phyloP scores from a whole-genome alignment of 352 stramenopile genomes.

The Phytopythium mirpurense region DNA sequence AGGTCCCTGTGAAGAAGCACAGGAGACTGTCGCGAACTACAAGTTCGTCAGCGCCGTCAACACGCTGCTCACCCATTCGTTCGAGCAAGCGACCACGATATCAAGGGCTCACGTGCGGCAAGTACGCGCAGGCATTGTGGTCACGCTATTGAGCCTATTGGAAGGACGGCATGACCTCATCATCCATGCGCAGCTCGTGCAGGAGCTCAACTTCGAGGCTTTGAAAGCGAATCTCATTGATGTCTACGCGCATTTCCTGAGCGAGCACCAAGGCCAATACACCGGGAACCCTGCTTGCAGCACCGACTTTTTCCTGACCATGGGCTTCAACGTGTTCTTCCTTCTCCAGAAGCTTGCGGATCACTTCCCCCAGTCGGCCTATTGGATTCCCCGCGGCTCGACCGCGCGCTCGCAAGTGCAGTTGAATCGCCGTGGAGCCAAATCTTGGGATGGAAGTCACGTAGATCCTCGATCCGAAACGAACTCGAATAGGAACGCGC shows the following conservation, averaged over 20 bases:
- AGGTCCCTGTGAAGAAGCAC: slow-evolving; percentile 61
- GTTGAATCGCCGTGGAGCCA: background rate
- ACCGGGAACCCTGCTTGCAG: slow-evolving; percentile 55
- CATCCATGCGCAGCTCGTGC: slow-evolving; percentile 61
- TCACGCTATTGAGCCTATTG: slow-evolving; percentile 58
- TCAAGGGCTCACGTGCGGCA: slow-evolving; percentile 15
- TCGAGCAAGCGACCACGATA: slow-evolving; percentile 15
- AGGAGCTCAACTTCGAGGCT: slow-evolving; percentile 70
- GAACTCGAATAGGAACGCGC: background rate
- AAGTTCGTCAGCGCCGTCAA: slow-evolving; percentile 76
- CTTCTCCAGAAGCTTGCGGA: slow-evolving; percentile 64
- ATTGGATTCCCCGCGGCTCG: slow-evolving; percentile 29
- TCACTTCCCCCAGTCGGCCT: slow-evolving; percentile 26
- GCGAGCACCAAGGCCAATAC: slow-evolving; percentile 28
- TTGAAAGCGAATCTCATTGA: slow-evolving; percentile 60
- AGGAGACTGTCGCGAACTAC: slow-evolving; percentile 70
- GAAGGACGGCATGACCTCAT: slow-evolving; percentile 50
- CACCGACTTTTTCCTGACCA: slow-evolving; percentile 56
- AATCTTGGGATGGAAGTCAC: background rate
- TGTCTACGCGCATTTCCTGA: slow-evolving; percentile 46
- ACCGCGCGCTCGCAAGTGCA: no score
- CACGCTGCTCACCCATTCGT: slow-evolving; percentile 52
- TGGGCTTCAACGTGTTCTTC: slow-evolving; percentile 80
- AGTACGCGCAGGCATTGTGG: slow-evolving; percentile 46
- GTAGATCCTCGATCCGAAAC: background rate